Base-by-base conservation (phyloP, 1,284 basidiomycete species). In the Dichomitus squalens region DNA sequence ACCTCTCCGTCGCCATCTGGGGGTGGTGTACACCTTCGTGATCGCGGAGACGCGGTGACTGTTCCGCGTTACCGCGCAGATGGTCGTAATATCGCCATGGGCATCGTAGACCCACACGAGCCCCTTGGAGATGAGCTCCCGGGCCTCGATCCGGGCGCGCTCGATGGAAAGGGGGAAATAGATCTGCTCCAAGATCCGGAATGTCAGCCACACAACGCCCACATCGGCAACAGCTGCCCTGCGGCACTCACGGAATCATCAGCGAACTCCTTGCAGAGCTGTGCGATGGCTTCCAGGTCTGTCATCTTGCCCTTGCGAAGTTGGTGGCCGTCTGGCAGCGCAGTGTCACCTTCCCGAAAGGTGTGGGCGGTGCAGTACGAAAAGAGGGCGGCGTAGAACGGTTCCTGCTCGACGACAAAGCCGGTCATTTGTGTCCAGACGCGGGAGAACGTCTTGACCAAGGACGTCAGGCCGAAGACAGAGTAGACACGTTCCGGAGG, bases 1-100 rank as follows among this genome's bases (percentile, higher is more conserved):
- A 5, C 80, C 77, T 23, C 70, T 66, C n/a, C 76, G 70, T 57
- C 80, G 71, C 72, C 71, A 79, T 34, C 64, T 61, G 4, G 75
- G 75, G 12, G 73, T 72, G 14, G 80, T 81, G 67, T 77, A 80
- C 6, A 82, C 80, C 66, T 81, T 82, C 40, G 79, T 81, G 65
- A 82, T 78, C 14, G 78, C 78, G 23, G 76, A 75, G 20, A 80
- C 75, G 39, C 71, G 71, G 46, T 74, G 70, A 8, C 76, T 77
- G 57, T 72, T 74, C 20, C 80, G 78, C 18, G 79, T 78, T 46
- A 78, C 78, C 23, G 79, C 79, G 59, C 79, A 80, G 51, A 82
- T 75, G 27, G 77, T 77, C 21, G 77, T 74, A 53, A 79, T 72
- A 49, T 75, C 75, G 5, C 71, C 70, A 39, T 66, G 58, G 29